Base-by-base conservation (phyloP, 2,329 filamentous ascomycete species). In the Colletotrichum euphorbiae region DNA sequence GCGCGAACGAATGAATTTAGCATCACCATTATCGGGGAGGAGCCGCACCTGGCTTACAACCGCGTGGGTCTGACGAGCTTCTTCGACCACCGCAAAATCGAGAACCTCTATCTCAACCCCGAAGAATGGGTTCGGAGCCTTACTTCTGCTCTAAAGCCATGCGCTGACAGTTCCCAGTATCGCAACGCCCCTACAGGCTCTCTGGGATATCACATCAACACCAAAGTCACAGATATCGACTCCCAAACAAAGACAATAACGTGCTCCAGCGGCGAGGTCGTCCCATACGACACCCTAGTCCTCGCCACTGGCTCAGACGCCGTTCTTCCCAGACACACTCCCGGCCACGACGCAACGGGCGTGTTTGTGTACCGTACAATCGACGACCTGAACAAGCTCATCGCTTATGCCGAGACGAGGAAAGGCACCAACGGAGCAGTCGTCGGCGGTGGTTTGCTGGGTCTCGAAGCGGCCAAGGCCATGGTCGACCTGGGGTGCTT, bases 311-410 rank as follows among this genome's bases (percentile, higher is more conserved):
- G 94, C 12, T 97, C 93, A 1, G 90, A 97, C 77, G 94, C 94
- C 9, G 81, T 96, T 2, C 84, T 97, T 1, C 93, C 87, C 0
- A 78, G 74, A 1, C 86, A 91, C 67, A 94, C 91, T 0, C 92
- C 93, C 0, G 93, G 93, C 43, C 84, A 94, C 74, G 90, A 95
- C 76, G 92, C 93, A 11, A 89, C 88, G 24, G 94, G 94, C 1
- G 91, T 97, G 3, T 97, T 97, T 74, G 93, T 97, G 7, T 97
- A 97, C 77, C 87, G 94, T 54, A 97, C 91, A 0, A 94, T 97
- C 68, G 88, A 91, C 2, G 94, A 97, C 76, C 80, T 97, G 40
- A 85, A 94, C 75, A 87, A 85, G 48, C 85, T 97, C 4, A 97
- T 97, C 64, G 82, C 84, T 1, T 97, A 91, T 75, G 89, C 93